phyloP scores from a whole-genome alignment of 768 basidiomycete genomes.

The Nidularia sp. region DNA sequence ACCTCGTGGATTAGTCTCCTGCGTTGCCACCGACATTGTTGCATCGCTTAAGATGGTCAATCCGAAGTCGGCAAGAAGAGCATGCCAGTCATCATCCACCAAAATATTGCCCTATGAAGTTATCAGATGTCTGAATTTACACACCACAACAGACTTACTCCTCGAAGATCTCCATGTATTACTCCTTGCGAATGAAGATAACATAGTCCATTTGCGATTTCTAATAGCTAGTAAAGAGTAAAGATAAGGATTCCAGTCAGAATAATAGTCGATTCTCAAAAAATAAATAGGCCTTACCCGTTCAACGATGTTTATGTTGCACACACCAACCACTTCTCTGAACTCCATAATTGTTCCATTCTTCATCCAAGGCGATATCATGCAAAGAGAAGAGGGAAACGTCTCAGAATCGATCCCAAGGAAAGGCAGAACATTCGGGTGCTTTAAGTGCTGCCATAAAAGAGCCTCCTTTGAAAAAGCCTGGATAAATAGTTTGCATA shows the following conservation, averaged over 20 bases:
- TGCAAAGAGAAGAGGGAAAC: too few species aligned
- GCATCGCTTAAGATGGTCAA: constrained; percentile 16
- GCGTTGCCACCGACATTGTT: constrained; percentile 5
- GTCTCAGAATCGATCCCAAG: too few species aligned
- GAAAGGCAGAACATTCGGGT: too few species aligned
- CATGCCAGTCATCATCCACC: constrained; percentile 10
- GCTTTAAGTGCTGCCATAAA: too few species aligned
- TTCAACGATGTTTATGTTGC: constrained; percentile 10
- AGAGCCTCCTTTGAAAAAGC: too few species aligned
- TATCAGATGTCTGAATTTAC: not conserved
- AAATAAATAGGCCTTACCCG: constrained; percentile 11
- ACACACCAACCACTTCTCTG: constrained; percentile 4
- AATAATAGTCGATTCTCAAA: not conserved
- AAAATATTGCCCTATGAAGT: constrained; percentile 17
- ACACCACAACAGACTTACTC: constrained; percentile 6
- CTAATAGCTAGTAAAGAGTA: not conserved
- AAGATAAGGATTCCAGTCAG: not conserved
- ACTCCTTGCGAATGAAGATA: constrained; percentile 12
- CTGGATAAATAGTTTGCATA: not conserved
- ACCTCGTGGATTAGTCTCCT: constrained; percentile 10
- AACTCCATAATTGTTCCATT: too few species aligned
- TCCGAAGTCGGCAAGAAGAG: constrained; percentile 24
- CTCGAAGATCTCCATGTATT: constrained; percentile 16
- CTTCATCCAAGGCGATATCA: too few species aligned
- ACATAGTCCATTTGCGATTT: constrained; percentile 11